phyloP scores from a whole-genome alignment of 2,329 filamentous ascomycete species.

The Ophiostoma himal-ulmi region DNA sequence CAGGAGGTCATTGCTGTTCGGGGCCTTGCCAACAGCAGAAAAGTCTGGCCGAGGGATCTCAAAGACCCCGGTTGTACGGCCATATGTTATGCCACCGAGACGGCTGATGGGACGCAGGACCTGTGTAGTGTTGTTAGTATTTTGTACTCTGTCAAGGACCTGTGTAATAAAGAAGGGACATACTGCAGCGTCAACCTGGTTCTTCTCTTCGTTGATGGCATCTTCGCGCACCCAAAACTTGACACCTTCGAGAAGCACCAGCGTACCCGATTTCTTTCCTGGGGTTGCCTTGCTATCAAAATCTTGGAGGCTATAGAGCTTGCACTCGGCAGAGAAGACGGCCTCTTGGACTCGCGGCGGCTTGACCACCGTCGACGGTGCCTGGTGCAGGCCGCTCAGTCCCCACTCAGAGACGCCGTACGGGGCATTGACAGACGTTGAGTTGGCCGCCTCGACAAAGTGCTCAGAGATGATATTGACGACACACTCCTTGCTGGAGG shows the following conservation, averaged over 20 bases:
- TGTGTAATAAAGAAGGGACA: conserved; percentile 28
- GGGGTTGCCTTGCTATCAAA: conserved; percentile 67
- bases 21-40: conserved; percentile 39
- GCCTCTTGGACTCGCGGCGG: conserved; percentile 73
- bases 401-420: conserved; percentile 74
- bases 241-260: conserved; percentile 76
- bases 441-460: conserved; percentile 82
- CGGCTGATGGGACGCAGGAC: conserved; percentile 70
- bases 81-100: conserved; percentile 82
- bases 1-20: conserved; percentile 29
- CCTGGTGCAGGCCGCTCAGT: conserved; percentile 65
- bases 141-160: neutral
- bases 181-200: conserved; percentile 64
- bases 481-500: conserved; percentile 66
- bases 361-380: conserved; percentile 50
- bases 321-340: conserved; percentile 75
- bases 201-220: conserved; percentile 71
- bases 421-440: conserved; percentile 71
- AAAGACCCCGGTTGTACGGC: conserved; percentile 59
- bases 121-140: conserved; percentile 32
- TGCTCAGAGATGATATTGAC: conserved; percentile 85
- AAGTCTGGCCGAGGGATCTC: conserved; percentile 64
- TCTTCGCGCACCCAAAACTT: conserved; percentile 88
- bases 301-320: conserved; percentile 66
- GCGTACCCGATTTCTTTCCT: conserved; percentile 66